Conservation (phyloP, 75 land plant species). For the Sequoia sempervirens region DNA sequence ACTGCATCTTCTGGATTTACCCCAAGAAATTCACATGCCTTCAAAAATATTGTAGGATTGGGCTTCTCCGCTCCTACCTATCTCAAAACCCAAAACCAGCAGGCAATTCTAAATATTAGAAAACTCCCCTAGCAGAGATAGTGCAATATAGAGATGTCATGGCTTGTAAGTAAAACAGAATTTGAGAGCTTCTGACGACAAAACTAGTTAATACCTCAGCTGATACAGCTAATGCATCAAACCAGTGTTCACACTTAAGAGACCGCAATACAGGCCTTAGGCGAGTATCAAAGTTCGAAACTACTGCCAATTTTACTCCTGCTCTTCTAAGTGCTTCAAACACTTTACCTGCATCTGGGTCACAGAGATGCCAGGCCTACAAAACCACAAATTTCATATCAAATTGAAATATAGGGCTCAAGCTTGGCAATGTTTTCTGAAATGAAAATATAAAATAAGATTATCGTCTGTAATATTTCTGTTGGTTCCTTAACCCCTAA, state of each 20-base stretch:
- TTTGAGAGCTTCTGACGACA: background rate
- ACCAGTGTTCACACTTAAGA: conserved; percentile 79
- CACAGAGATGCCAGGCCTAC: conserved; percentile 83
- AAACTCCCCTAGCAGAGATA: background rate
- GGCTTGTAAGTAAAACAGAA: background rate
- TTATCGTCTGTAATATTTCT: background rate
- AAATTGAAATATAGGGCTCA: background rate
- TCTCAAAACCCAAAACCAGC: background rate
- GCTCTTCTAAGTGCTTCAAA: conserved; percentile 66
- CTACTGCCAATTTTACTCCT: conserved; percentile 80
- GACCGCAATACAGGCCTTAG: conserved; percentile 66
- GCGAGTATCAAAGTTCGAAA: conserved; percentile 87
- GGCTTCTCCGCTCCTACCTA: conserved; percentile 95
- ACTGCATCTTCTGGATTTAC: conserved; percentile 86
- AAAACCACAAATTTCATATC: background rate
- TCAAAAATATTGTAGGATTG: conserved; percentile 80
- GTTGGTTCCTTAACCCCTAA: background rate
- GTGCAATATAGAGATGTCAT: background rate
- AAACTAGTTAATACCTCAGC: conserved; percentile 66
- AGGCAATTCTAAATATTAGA: background rate
- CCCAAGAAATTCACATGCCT: conserved; percentile 79
- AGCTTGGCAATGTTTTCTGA: background rate
- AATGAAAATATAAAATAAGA: background rate
- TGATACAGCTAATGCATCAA: conserved; percentile 84
- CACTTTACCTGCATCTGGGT: conserved; percentile 77